These are phyloP conservation scores for Epichloe aotearoae DNA, from an alignment of 2,329 filamentous ascomycete species.

Conservation along the genomic window DNA sequence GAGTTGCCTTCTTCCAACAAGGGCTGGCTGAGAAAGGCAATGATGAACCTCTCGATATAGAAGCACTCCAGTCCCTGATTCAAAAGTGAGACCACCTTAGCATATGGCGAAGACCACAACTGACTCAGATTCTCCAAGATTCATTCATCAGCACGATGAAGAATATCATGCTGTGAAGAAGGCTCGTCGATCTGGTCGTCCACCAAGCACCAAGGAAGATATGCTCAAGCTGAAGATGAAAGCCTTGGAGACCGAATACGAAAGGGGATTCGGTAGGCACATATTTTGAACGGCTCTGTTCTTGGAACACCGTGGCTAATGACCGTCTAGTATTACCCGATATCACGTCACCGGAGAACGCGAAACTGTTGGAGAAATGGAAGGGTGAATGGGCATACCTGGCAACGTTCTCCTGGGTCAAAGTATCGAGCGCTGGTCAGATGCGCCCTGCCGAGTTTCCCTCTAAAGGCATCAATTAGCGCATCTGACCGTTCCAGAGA, in stretches of 20 bases:
- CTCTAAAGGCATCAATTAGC: constrained; percentile 31
- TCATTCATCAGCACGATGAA: constrained; percentile 56
- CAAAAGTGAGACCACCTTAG: constrained; percentile 34
- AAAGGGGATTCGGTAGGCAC: constrained; percentile 63
- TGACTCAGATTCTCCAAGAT: constrained; percentile 29
- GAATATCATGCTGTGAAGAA: constrained; percentile 54
- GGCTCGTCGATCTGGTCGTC: constrained; percentile 63
- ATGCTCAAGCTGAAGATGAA: constrained; percentile 59
- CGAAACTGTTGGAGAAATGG: constrained; percentile 57
- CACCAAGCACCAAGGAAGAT: constrained; percentile 65
- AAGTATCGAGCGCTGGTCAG: constrained; percentile 52
- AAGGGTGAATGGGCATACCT: constrained; percentile 75
- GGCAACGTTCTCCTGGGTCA: constrained; percentile 62
- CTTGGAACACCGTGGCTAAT: constrained; percentile 7
- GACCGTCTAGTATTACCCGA: constrained; percentile 52
- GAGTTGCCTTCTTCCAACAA: constrained; percentile 53
- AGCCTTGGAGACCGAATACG: constrained; percentile 64
- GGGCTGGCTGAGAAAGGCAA: constrained; percentile 36
- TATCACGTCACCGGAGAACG: constrained; percentile 51
- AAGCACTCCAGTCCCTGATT: constrained; percentile 48
- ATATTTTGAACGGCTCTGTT: background rate
- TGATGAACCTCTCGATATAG: constrained; percentile 35
- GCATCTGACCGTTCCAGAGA: background rate
- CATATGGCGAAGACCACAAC: constrained; percentile 7
- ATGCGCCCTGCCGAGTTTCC: constrained; percentile 66